Evolutionary conservation across 2,329 filamentous ascomycete species (phyloP), one percentile per base, ranked within the genome.

Genomic region (Tetracladium maxilliforme): DNA sequence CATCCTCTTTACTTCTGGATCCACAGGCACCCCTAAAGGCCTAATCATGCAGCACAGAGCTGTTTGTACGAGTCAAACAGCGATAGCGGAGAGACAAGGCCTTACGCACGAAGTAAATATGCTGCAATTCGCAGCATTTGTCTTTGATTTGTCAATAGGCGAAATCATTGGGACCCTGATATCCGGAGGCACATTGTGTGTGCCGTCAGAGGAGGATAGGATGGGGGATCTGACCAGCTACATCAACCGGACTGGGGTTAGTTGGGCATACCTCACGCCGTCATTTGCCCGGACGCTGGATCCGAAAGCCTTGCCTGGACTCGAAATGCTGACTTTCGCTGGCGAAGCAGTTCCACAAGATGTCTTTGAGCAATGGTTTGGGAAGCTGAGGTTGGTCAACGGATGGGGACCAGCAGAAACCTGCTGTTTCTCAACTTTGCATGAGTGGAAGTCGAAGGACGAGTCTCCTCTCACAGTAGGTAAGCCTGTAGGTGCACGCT

Each of bases 401-500:
- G 49, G 41, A 1, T 60, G 56, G 30, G 56, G 56, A 0, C 56
- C 56, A n/a, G n/a, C n/a, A n/a, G n/a, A n/a, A n/a, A n/a, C n/a
- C n/a, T n/a, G n/a, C n/a, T n/a, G n/a, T n/a, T n/a, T n/a, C n/a
- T n/a, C n/a, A n/a, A n/a, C n/a, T n/a, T n/a, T n/a, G n/a, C n/a
- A n/a, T n/a, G n/a, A n/a, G n/a, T n/a, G n/a, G n/a, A n/a, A n/a
- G n/a, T n/a, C n/a, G n/a, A n/a, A n/a, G n/a, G n/a, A n/a, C n/a
- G n/a, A n/a, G n/a, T n/a, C n/a, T n/a, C n/a, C n/a, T n/a, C n/a
- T n/a, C n/a, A n/a, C n/a, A n/a, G n/a, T n/a, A n/a, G n/a, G n/a
- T n/a, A n/a, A n/a, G n/a, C n/a, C n/a, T n/a, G n/a, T n/a, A n/a
- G n/a, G n/a, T n/a, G n/a, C n/a, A n/a, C n/a, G n/a, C n/a, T n/a